Evolutionary conservation across 2,329 filamentous ascomycete genomes (phyloP).

Genomic region (Aspergillus persii): DNA sequence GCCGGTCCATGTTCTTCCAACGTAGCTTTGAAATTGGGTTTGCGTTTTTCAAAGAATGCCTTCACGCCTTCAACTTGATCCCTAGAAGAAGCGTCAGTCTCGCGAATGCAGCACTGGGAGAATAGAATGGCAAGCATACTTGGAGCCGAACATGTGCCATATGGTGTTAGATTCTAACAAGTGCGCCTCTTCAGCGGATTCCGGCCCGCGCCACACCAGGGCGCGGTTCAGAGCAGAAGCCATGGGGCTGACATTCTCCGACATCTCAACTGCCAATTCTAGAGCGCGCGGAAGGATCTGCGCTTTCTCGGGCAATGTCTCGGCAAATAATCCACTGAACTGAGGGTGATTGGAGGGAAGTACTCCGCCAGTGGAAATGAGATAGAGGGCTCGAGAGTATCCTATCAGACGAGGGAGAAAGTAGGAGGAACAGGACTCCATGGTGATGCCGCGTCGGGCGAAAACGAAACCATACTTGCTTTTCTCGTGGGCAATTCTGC

Average conservation of each 20-base stretch:
- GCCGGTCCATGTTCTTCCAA: conserved; percentile 60
- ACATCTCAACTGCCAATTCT: conserved; percentile 65
- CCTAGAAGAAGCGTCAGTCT: conserved; percentile 28
- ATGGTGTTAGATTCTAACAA: conserved; percentile 57
- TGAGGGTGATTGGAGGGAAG: conserved; percentile 51
- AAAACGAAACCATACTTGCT: conserved; percentile 76
- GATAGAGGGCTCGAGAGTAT: conserved; percentile 30
- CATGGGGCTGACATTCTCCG: conserved; percentile 63
- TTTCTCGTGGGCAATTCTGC: conserved; percentile 51
- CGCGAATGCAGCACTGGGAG: not conserved
- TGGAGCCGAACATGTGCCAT: conserved; percentile 38
- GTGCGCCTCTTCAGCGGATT: conserved; percentile 66
- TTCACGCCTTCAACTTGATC: conserved; percentile 67
- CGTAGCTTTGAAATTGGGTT: conserved; percentile 59
- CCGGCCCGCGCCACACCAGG: conserved; percentile 59
- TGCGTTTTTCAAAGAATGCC: conserved; percentile 69
- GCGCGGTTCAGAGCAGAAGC: conserved; percentile 68
- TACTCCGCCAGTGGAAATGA: conserved; percentile 62
- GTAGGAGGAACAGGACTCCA: conserved; percentile 70
- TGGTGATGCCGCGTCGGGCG: conserved; percentile 64
- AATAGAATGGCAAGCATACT: conserved; percentile 17
- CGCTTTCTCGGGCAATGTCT: conserved; percentile 58
- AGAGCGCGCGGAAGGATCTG: conserved; percentile 64
- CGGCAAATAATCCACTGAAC: conserved; percentile 61
- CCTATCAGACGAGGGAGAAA: conserved; percentile 72